Base-by-base conservation (phyloP, 2,329 filamentous ascomycete species). In the Onygenales sp. region DNA sequence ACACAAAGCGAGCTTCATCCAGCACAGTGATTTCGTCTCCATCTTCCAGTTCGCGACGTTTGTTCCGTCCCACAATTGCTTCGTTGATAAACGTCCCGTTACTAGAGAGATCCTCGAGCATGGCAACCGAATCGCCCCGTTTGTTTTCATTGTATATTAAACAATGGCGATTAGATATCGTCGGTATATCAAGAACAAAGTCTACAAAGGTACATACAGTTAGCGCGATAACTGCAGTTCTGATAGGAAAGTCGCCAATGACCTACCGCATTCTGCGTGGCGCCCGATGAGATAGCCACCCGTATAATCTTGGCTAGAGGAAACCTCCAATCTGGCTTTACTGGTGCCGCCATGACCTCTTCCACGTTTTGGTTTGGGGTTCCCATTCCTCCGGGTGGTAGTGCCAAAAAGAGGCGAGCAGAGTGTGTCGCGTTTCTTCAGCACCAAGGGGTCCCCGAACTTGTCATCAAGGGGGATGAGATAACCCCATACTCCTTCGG, bases 11-110 rank as follows among this genome's bases (percentile, higher is more conserved):
- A 7, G 88, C 88, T 65, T 88, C 85, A 62, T 89, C 84, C 48
- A 95, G 78, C 34, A 98, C 84, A 6, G 87, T 86, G 49, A 98
- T 87, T 68, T 97, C 91, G 61, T 98, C 93, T 39, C 87, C 84
- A 62, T 97, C 89, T 61, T 90, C 79, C 32, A 98, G 77, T 67
- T 95, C 89, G 54, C 92, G 83, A 52, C 89, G 81, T 69, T 95
- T 89, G 69, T 98, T 98, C 50, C 92, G 85, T 27, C 93, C 93
- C 27, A 98, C 82, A 33, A 95, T 79, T 13, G 85, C 86, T 62
- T 96, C 90, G 64, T 97, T 97, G 62, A 98, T 86, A 66, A 91
- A 98, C 0, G 94, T 98, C 49, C 93, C 93, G 66, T 98, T 98
- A 65, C 85, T 93, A 6, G 93, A 98, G 17, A 97, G 74, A 68